Evolutionary conservation across 768 basidiomycete species (phyloP), one percentile per base, ranked within the genome.

Genomic region (Pleurotus djamor): DNA sequence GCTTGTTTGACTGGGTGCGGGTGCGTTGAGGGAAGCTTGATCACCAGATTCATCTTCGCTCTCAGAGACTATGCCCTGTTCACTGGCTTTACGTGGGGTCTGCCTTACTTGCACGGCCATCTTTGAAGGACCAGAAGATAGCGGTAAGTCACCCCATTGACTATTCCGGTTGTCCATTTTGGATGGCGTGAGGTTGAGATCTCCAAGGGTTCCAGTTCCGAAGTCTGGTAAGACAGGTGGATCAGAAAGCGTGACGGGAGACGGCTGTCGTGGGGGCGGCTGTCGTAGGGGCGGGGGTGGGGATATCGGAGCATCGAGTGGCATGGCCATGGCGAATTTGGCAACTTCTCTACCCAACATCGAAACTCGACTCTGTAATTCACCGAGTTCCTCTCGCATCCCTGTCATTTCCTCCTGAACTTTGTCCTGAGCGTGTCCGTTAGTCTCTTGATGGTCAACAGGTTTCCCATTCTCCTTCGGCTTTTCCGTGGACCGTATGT

Each of bases 301-400:
- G 77, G 74, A 17, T 76, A 69, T 48, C 74, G 73, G 9, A 60
- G 35, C 7, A 83, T 80, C 37, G 33, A 35, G 16, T 13, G 54
- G 54, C 54, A 56, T 56, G 0, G 87, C 74, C 0, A 82, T 86
- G 0, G 81, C 84, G 52, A 92, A 69, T 64, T 82, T 88, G 4
- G 91, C 91, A 84, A 93, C 87, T 70, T 92, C 91, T 12, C 88
- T 81, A 9, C 91, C 91, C 0, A 93, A 76, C 61, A 88, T 87
- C 14, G 83, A 82, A 48, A 92, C 83, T 28, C 90, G 83, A 5
- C 89, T 86, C 68, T 88, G 86, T 0, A 94, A 79, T 68, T 94
- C 91, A 4, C 80, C 71, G 38, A 92, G 71, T 50, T 91, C 88
- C 38, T 91, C 87, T 48, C 83, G 82, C 49, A 92, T 79, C 32